Evolutionary conservation across 176 grass and related monocot species (phyloP), one percentile per base, ranked within the genome.

Genomic region (Pontederia crassipes): DNA sequence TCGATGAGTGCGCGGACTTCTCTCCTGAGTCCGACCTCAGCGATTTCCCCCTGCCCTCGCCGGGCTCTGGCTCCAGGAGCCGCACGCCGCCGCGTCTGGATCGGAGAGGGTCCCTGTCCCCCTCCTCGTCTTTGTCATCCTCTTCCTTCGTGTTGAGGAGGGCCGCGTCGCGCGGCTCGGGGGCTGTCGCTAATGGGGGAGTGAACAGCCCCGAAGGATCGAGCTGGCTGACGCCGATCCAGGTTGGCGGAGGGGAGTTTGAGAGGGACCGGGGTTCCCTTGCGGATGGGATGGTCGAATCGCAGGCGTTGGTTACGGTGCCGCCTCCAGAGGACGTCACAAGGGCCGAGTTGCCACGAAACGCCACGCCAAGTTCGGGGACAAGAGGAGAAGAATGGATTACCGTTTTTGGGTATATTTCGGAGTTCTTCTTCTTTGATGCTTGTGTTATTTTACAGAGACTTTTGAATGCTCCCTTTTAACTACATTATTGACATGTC

Each of bases 391-490:
- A 50, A 16, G 2, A n/a, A 12, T 65, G 62, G 62, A 48, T 65
- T 65, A 65, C 62, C 24, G 62, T 65, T 27, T 65, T 65, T 28
- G 62, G 62, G 62, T 65, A 65, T 65, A 48, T 8, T 26, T 8
- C 28, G 17, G 28, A 65, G 8, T 17, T 46, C 10, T 62, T 3
- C 1, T 46, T 62, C 8, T 16, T 15, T 9, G n/a, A 17, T 17
- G 29, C 45, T 46, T 9, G 3, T 4, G 12, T 62, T 45, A 7
- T 40, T 40, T 40, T 40, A 40, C 32, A 40, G 0, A 40, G 32
- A 3, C 32, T 40, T 40, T 40, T 40, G 32, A 40, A 40, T 40
- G 6, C 4, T 40, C 32, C 6, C 2, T 40, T 40, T 40, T 3
- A 40, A 3, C 32, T 40, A 40, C 1, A 40, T 40, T 40, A 40